Evolutionary conservation across 345 rosid species (phyloP).

Genomic region (Dimocarpus longan): DNA sequence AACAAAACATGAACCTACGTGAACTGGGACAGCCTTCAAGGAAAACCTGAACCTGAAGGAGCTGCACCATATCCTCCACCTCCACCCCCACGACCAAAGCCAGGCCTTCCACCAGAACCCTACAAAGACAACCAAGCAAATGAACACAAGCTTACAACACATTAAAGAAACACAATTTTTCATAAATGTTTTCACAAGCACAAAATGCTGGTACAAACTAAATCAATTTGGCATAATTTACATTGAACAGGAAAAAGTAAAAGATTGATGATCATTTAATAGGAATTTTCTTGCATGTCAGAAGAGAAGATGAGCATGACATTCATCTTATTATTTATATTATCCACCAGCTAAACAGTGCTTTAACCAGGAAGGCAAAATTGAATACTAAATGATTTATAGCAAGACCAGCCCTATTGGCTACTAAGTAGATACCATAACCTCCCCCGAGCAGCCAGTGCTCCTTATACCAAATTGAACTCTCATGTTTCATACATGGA

Average conservation of each 20-base stretch:
- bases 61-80: constrained; percentile 60
- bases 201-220: background rate
- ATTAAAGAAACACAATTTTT: background rate
- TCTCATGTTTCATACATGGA: background rate
- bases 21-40: constrained; percentile 34
- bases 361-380: background rate
- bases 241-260: background rate
- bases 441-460: too few relatives aligned
- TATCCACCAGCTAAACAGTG: background rate
- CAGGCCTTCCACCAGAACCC: constrained; percentile 71
- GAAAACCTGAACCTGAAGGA: constrained; percentile 50
- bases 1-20: constrained; percentile 4
- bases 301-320: background rate
- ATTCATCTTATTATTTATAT: background rate
- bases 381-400: background rate
- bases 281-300: background rate
- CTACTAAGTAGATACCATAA: background rate
- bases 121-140: constrained; percentile 19
- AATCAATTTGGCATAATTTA: background rate
- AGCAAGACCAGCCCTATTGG: background rate
- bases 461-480: background rate
- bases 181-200: background rate
- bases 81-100: constrained; percentile 85
- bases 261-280: background rate
- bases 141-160: background rate